Percentiles rank a stretch among this genome's conserved stretches.
These are phyloP conservation scores for Yamadazyma ubonensis DNA, from an alignment of 805 yeast species.

Conservation along the genomic window DNA sequence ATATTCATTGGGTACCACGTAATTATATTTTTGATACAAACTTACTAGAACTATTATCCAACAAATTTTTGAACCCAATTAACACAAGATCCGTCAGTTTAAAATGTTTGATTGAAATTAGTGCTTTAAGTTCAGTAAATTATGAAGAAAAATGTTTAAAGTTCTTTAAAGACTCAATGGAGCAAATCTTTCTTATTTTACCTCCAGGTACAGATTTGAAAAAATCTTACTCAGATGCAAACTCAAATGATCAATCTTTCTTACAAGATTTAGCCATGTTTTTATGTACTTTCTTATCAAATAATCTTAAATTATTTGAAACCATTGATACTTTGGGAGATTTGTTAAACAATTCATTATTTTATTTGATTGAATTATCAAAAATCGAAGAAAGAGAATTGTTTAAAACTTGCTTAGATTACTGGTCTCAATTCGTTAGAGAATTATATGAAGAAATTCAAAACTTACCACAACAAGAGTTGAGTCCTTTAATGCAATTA, in stretches of 20 bases:
- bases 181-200: slow-evolving; percentile 63
- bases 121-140: slow-evolving; percentile 60
- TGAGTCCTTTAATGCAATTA: slow-evolving; percentile 76
- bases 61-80: slow-evolving; percentile 72
- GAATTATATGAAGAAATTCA: slow-evolving; percentile 85
- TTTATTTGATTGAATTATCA: slow-evolving; percentile 79
- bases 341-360: slow-evolving; percentile 68
- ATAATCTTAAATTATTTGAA: slow-evolving; percentile 69
- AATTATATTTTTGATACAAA: slow-evolving; percentile 89
- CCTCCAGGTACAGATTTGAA: slow-evolving; percentile 74
- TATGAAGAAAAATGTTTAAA: slow-evolving; percentile 56
- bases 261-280: slow-evolving; percentile 94
- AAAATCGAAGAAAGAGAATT: slow-evolving; percentile 93
- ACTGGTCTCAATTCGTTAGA: slow-evolving; percentile 86
- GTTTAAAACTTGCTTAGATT: slow-evolving; percentile 92
- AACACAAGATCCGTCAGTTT: slow-evolving; percentile 82
- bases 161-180: slow-evolving; percentile 73
- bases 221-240: slow-evolving; percentile 69
- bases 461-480: slow-evolving; percentile 66
- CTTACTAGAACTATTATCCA: slow-evolving; percentile 65
- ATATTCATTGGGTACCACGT: slow-evolving; percentile 92
- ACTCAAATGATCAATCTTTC: slow-evolving; percentile 85
- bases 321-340: slow-evolving; percentile 47
- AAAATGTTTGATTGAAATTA: slow-evolving; percentile 91
- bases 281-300: slow-evolving; percentile 76